Evolutionary conservation across 345 rosid genomes (phyloP), one percentile per base, ranked within the genome.

Genomic region (Arabidopsis arenosa): DNA sequence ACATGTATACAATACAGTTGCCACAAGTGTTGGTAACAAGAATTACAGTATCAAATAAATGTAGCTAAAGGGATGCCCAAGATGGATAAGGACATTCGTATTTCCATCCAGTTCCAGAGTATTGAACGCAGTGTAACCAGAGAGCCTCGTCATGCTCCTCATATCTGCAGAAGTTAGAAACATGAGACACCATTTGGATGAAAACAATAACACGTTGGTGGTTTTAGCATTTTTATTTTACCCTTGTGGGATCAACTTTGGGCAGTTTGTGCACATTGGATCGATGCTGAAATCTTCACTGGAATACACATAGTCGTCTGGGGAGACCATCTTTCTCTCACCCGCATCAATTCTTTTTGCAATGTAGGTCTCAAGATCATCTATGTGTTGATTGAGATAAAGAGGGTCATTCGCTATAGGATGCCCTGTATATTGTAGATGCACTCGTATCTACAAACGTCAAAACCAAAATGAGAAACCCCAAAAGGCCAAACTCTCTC

Each of bases 321-420:
- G 72, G 45, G 70, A 56, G 37, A 66, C 54, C 53, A 69, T 51
- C 52, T 53, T 70, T 73, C 61, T 70, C 80, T 75, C 68, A 55
- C 73, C 77, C 4, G 79, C 80, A 18, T 87, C 85, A 32, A 90
- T 87, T 78, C 86, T 82, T 73, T 87, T 88, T 52, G 90, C 90
- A 80, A 78, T 75, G 72, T 51, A 79, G 30, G 72, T 70, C 41
- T 82, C 80, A 28, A 81, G 80, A 78, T 77, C 72, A 62, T 80
- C 68, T 36, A 65, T 80, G 33, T 82, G 44, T 54, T 80, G 83
- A 54, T 80, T 80, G 15, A 90, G 89, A 82, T 90, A 95, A 74
- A 92, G 98, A 51, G 78, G 78, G 79, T 92, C 98, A 74, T 95
- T 95, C 47, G 89, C 99, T 80, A 95, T 95, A 39, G 97, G 97